A percentile compares a stretch with the other conserved stretches of the same genome.
phyloP scores from a whole-genome alignment of 2,329 filamentous ascomycete species.

The Amesomyces nigricolor region DNA sequence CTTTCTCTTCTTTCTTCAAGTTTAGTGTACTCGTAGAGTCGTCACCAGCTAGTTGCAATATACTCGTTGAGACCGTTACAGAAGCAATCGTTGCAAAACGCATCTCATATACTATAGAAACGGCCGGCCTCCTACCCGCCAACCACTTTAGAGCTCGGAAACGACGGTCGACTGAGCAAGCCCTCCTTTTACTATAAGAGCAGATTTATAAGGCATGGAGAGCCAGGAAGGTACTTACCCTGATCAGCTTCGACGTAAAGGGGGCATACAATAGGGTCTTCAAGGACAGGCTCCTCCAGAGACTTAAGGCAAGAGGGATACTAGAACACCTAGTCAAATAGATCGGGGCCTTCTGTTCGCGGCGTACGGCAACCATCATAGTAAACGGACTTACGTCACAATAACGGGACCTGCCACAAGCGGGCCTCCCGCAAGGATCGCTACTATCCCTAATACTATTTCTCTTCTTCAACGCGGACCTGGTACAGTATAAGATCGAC shows the following conservation, averaged over 20 bases:
- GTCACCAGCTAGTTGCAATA: too few relatives aligned
- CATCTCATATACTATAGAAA: too few relatives aligned
- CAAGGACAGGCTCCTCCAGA: not conserved
- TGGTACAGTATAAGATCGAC: too few relatives aligned
- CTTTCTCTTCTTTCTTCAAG: too few relatives aligned
- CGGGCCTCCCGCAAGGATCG: not conserved
- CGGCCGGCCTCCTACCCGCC: too few relatives aligned
- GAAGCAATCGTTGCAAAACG: too few relatives aligned
- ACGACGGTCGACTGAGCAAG: too few relatives aligned
- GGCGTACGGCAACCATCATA: constrained; percentile 5
- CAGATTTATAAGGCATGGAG: too few relatives aligned
- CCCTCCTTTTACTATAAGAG: too few relatives aligned
- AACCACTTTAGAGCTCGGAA: too few relatives aligned
- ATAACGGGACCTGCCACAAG: not conserved
- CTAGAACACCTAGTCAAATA: constrained; percentile 2
- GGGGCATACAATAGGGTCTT: constrained; percentile 9
- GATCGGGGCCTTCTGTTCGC: constrained; percentile 10
- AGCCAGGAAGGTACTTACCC: not conserved
- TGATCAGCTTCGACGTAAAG: constrained; percentile 11
- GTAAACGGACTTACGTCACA: constrained; percentile 1
- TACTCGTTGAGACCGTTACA: too few relatives aligned
- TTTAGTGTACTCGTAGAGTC: too few relatives aligned
- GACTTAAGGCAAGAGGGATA: constrained; percentile 8
- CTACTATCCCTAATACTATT: not conserved
- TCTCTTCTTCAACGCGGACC: not conserved